Evolutionary conservation across 345 rosid species (phyloP), one percentile per base, ranked within the genome.

Genomic region (Pistacia integerrima): DNA sequence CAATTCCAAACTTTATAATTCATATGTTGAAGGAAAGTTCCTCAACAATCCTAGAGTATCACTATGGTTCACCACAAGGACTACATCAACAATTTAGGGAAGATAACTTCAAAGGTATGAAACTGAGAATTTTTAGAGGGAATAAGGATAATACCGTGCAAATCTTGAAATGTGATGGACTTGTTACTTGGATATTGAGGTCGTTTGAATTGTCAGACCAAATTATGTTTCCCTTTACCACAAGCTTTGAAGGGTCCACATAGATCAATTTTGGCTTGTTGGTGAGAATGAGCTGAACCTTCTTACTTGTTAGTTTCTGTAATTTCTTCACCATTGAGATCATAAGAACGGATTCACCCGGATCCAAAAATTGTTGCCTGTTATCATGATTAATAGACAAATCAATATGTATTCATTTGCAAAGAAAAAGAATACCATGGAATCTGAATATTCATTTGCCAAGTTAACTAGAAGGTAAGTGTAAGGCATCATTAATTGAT

Each of bases 361-460:
- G 94, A 71, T 92, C 99, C 88, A 93, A 82, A 84, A 96, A 96
- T 82, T 93, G 98, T 88, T 96, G 97, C 98, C 99, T 93, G 88
- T 75, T 70, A 52, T 51, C 71, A 76, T 69, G 63, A 51, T 61
- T 55, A 69, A 68, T 68, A 33, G 52, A 69, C 73, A 68, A 18
- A 69, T 75, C 36, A 56, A 41, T 22, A 18, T 17, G 20, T 28
- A 22, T 22, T 22, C 35, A 20, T 17, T 17, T 30, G 55, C 73
- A 74, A 30, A 30, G 33, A 30, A 30, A 30, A 30, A 30, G 25
- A 33, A 16, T 16, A 33, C 48, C 16, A 2, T 5, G 56, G 56
- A 22, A 66, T 44, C 70, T 4, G 46, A 20, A 44, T 41, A 8
- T 16, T 17, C 35, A 52, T 28, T 51, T 14, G 3, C 18, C 18